These are phyloP conservation scores for Tolypocladium endophyticum DNA, from an alignment of 2,329 filamentous ascomycete genomes.

Conservation along the genomic window DNA sequence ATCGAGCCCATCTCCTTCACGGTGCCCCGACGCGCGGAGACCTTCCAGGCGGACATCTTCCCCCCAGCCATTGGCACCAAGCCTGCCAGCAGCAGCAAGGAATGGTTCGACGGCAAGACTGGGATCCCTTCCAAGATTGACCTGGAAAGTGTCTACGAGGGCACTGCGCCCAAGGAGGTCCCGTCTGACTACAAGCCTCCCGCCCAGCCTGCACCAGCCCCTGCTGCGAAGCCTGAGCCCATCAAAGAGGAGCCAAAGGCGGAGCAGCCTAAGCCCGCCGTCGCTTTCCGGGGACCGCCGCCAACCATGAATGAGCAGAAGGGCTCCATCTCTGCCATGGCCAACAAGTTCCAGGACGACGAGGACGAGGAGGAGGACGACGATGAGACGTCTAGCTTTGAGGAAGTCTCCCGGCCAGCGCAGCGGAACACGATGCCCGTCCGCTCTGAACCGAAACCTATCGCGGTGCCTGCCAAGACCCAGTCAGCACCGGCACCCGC, in stretches of 20 bases:
- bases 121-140: slow-evolving; percentile 84
- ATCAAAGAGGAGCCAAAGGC: slow-evolving; percentile 35
- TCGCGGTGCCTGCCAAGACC: slow-evolving; percentile 21
- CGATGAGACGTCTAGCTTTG: slow-evolving; percentile 71
- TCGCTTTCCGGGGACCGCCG: slow-evolving; percentile 35
- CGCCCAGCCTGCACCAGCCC: slow-evolving; percentile 31
- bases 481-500: slow-evolving; percentile 9
- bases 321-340: slow-evolving; percentile 73
- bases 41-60: slow-evolving; percentile 95
- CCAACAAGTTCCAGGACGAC: slow-evolving; percentile 75
- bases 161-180: slow-evolving; percentile 68
- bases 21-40: slow-evolving; percentile 83
- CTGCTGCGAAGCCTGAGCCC: slow-evolving; percentile 27
- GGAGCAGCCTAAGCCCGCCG: slow-evolving; percentile 43
- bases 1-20: slow-evolving; percentile 98
- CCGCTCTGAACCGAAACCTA: slow-evolving; percentile 29
- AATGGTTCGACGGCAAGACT: slow-evolving; percentile 83
- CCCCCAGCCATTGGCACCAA: slow-evolving; percentile 74
- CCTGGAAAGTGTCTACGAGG: slow-evolving; percentile 84
- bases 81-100: slow-evolving; percentile 65
- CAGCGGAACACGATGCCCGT: slow-evolving; percentile 42
- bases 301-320: slow-evolving; percentile 77
- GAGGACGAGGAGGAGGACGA: slow-evolving; percentile 53
- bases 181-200: slow-evolving; percentile 55
- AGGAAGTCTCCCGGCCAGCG: slow-evolving; percentile 68